Evolutionary conservation across 345 rosid species (phyloP).

Genomic region (Atalantia buxifolia): DNA sequence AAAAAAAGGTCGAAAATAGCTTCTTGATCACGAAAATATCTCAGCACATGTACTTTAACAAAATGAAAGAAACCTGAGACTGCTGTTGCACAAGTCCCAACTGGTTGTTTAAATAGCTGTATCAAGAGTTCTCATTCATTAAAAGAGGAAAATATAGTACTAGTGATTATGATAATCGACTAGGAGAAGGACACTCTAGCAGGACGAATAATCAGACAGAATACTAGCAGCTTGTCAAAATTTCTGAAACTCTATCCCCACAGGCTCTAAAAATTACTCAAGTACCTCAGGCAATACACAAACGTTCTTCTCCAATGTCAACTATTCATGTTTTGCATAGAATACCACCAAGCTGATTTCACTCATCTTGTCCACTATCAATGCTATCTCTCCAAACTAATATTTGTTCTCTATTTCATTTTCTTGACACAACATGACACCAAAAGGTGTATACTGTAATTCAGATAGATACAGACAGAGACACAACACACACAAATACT

Average conservation of each 20-base stretch:
- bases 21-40: not conserved
- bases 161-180: not conserved
- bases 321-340: not conserved
- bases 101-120: not conserved
- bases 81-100: not conserved
- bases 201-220: not conserved
- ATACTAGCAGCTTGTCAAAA: not conserved
- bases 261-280: not conserved
- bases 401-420: not conserved
- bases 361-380: not conserved
- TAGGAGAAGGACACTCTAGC: not conserved
- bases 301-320: not conserved
- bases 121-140: not conserved
- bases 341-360: not conserved
- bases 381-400: not conserved
- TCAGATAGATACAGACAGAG: not conserved
- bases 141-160: not conserved
- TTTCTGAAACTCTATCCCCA: not conserved
- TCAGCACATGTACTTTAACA: not conserved
- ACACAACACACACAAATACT: not conserved
- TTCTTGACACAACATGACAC: not conserved
- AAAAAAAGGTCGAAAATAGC: not conserved
- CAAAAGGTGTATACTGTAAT: not conserved
- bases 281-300: not conserved
- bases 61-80: not conserved